A percentile compares a stretch with the other conserved stretches of the same genome.
Evolutionary conservation across 2,329 filamentous ascomycete genomes (phyloP).

Genomic region (Neonectria coccinea): DNA sequence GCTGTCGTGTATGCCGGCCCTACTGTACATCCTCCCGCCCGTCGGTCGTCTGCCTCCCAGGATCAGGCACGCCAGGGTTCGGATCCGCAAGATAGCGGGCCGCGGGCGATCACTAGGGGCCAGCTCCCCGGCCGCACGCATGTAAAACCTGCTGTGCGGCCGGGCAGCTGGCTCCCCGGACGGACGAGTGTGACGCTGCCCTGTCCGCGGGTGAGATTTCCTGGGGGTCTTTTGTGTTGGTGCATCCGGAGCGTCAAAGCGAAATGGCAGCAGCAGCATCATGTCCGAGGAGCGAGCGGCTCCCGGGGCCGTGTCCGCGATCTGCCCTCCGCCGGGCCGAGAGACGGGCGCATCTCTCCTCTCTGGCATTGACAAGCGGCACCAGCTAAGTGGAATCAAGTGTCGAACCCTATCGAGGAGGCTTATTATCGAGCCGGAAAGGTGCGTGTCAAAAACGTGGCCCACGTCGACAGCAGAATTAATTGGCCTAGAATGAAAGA

Average conservation of each 20-base stretch:
- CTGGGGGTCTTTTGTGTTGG: neutral
- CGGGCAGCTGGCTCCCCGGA: neutral
- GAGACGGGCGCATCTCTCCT: neutral
- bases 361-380: neutral
- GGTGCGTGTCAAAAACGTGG: slow-evolving; percentile 17
- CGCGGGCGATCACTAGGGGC: slow-evolving; percentile 32
- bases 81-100: slow-evolving; percentile 38
- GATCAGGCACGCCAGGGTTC: slow-evolving; percentile 32
- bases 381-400: neutral
- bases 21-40: no score
- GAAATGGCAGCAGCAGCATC: neutral
- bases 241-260: neutral
- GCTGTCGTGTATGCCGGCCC: no score
- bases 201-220: neutral
- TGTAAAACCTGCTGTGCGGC: slow-evolving; percentile 4
- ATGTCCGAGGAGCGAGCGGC: neutral
- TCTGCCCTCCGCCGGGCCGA: slow-evolving; percentile 6
- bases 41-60: no score
- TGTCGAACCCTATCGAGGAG: neutral
- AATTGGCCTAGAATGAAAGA: neutral
- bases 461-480: neutral
- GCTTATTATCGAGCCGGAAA: slow-evolving; percentile 1
- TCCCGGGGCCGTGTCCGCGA: neutral
- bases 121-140: neutral
- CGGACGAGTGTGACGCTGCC: neutral